Conservation (phyloP, 805 yeast species). For the Tetrapisispora arboricola region DNA sequence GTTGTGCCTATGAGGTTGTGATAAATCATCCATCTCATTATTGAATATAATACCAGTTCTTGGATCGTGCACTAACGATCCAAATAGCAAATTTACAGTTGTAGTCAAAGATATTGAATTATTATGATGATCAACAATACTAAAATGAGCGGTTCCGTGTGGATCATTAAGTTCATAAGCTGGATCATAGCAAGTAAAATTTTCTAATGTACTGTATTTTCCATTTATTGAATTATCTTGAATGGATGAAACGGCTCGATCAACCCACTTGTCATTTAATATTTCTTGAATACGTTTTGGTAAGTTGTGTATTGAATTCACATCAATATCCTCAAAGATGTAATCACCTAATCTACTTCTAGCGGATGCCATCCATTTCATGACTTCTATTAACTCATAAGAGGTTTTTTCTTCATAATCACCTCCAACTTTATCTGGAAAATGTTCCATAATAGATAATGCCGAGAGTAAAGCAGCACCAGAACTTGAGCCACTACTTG, state of each 20-base stretch:
- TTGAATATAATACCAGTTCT: conserved; percentile 75
- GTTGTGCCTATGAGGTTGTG: conserved; percentile 57
- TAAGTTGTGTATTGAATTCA: conserved; percentile 6
- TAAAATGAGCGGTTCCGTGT: conserved; percentile 84
- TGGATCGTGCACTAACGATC: conserved; percentile 73
- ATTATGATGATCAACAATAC: conserved; percentile 61
- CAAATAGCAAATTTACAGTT: conserved; percentile 76
- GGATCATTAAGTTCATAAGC: conserved; percentile 68
- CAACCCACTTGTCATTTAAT: conserved; percentile 48
- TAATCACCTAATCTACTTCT: conserved; percentile 81
- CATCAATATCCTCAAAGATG: conserved; percentile 10
- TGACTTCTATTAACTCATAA: conserved; percentile 68
- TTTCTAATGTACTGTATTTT: conserved; percentile 37
- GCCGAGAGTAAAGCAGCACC: conserved; percentile 80
- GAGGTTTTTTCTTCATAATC: conserved; percentile 41
- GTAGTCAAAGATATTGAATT: conserved; percentile 85
- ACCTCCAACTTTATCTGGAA: conserved; percentile 32
- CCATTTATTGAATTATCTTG: conserved; percentile 29
- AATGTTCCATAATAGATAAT: conserved; percentile 47
- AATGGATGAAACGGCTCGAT: conserved; percentile 39
- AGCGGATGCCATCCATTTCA: conserved; percentile 91
- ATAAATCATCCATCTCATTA: conserved; percentile 92
- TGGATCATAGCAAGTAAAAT: conserved; percentile 72
- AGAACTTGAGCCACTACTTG: conserved; percentile 65
- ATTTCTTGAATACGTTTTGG: conserved; percentile 36